These are phyloP conservation scores for Corrigiola litoralis DNA, from an alignment of 179 eudicot genomes.

Conservation along the genomic window DNA sequence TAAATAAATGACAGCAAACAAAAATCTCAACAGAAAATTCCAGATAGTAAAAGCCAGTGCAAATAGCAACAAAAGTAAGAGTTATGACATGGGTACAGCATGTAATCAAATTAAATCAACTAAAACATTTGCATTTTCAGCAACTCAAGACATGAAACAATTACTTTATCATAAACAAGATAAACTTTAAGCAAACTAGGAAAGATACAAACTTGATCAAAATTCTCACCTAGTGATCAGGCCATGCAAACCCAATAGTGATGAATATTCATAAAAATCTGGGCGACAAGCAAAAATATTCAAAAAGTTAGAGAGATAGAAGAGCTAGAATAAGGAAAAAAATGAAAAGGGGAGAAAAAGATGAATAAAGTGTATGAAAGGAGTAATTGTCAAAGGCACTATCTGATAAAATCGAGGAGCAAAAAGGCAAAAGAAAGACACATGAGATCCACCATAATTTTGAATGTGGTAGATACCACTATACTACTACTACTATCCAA, in stretches of 20 bases:
- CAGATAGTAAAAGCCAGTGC: slow-evolving; percentile 12
- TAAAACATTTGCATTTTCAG: neutral
- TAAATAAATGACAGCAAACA: neutral
- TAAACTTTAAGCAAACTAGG: neutral
- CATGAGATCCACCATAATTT: slow-evolving; percentile 32
- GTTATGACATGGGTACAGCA: neutral
- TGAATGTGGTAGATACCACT: neutral
- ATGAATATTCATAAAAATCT: neutral
- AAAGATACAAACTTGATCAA: neutral
- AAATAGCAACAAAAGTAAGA: slow-evolving; percentile 12
- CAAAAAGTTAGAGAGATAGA: slow-evolving; percentile 1
- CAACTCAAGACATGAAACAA: neutral
- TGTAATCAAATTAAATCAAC: neutral
- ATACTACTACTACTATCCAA: neutral
- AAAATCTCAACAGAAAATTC: neutral
- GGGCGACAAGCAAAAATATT: slow-evolving; percentile 6
- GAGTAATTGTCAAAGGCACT: slow-evolving; percentile 28
- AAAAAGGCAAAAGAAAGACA: slow-evolving; percentile 11
- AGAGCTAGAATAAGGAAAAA: neutral
- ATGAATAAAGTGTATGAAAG: slow-evolving; percentile 2
- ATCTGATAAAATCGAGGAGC: slow-evolving; percentile 23
- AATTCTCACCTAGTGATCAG: slow-evolving; percentile 17
- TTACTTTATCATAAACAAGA: neutral
- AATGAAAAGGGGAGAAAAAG: slow-evolving; percentile 24
- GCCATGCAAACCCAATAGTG: neutral